Evolutionary conservation across 768 basidiomycete genomes (phyloP).

Genomic region (Cystobasidiopsis lactophilus): DNA sequence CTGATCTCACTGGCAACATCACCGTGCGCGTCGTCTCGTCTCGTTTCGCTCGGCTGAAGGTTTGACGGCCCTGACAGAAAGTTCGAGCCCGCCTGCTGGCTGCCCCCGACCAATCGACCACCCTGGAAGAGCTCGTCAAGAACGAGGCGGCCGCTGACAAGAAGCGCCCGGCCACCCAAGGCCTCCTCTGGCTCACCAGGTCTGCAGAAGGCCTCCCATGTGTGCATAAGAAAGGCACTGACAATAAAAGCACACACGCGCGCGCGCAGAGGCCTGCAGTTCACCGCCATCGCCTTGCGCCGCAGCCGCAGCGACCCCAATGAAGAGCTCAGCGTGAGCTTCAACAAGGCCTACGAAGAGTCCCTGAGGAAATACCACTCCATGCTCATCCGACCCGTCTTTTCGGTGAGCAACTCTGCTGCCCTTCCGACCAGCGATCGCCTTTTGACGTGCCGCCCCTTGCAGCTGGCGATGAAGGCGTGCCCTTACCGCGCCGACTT

Average conservation of each 20-base stretch:
- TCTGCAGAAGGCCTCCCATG: slow-evolving; percentile 9
- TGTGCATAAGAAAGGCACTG: background rate
- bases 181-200: slow-evolving; percentile 71
- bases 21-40: slow-evolving; percentile 32
- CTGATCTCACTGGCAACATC: slow-evolving; percentile 80
- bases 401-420: slow-evolving; percentile 29
- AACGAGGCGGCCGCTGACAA: slow-evolving; percentile 58
- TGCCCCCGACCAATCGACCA: slow-evolving; percentile 40
- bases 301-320: slow-evolving; percentile 42
- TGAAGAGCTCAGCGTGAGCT: slow-evolving; percentile 49
- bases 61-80: slow-evolving; percentile 39
- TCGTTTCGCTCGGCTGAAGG: background rate
- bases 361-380: slow-evolving; percentile 72
- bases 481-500: slow-evolving; percentile 41
- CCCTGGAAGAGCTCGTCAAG: slow-evolving; percentile 60
- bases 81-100: slow-evolving; percentile 56
- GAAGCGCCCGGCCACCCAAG: slow-evolving; percentile 71
- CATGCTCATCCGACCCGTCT: slow-evolving; percentile 40
- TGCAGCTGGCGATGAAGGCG: slow-evolving; percentile 43
- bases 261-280: slow-evolving; percentile 51
- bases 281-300: slow-evolving; percentile 64
- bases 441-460: background rate
- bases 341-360: slow-evolving; percentile 54
- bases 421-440: background rate
- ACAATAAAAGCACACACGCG: background rate